Evolutionary conservation across 2,329 filamentous ascomycete species (phyloP).

Genomic region (Aureobasidium sp.): DNA sequence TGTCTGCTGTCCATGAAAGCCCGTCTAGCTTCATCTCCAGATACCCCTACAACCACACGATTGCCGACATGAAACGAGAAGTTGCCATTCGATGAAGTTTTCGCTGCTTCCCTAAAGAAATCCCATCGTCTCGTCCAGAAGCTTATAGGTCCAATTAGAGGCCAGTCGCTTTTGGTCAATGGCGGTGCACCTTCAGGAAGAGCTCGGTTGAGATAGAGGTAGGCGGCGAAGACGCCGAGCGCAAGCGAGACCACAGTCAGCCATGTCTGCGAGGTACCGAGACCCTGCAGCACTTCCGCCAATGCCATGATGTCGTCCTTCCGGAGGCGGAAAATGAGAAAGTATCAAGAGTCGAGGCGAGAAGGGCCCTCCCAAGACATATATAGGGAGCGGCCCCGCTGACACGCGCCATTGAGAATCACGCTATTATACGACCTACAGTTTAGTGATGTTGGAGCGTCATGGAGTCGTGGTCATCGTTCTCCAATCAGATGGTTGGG

Average conservation of each 20-base stretch:
- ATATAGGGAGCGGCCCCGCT: not conserved
- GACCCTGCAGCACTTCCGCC: not conserved
- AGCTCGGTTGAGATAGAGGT: constrained; percentile 17
- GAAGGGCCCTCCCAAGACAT: not conserved
- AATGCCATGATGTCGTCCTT: not conserved
- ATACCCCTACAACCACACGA: constrained; percentile 37
- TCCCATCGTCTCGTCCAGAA: constrained; percentile 42
- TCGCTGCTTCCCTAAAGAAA: constrained; percentile 32
- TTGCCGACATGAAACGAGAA: constrained; percentile 43
- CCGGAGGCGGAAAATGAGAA: not conserved
- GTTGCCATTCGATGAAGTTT: constrained; percentile 30
- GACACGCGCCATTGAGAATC: not conserved
- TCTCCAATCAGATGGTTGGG: not conserved
- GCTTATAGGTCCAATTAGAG: constrained; percentile 35
- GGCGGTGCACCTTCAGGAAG: constrained; percentile 21
- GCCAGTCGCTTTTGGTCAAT: constrained; percentile 22
- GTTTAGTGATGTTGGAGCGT: not conserved
- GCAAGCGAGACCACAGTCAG: not conserved
- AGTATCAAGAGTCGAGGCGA: not conserved
- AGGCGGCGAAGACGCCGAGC: not conserved
- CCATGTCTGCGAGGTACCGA: not conserved
- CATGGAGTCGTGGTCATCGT: not conserved
- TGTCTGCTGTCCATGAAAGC: constrained; percentile 39
- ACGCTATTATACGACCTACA: not conserved
- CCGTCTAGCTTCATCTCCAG: constrained; percentile 34